Evolutionary conservation across 1,284 basidiomycete genomes (phyloP), one percentile per base, ranked within the genome.

Genomic region (Puccinia triticina): DNA sequence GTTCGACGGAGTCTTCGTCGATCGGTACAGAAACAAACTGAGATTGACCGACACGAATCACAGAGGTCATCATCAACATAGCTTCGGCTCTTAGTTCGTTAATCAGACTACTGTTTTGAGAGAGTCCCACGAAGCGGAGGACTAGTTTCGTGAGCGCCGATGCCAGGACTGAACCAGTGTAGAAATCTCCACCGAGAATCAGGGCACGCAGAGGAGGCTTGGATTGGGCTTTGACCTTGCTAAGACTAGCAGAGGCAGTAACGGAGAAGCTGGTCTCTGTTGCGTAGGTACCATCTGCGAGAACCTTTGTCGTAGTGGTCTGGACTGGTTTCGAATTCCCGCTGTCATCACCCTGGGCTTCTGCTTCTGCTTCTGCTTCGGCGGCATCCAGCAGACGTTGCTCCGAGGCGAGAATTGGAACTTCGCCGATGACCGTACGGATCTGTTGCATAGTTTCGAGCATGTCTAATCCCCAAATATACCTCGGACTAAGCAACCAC

Each of bases 1-100:
- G 92, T 88, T 99, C 97, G 85, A 92, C 93, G 34, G 95, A 96
- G 88, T 99, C 97, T 88, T 99, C 97, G 88, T 99, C 97, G 85
- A 99, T 99, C 21, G 94, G 93, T 1, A 93, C 92, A 0, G 93
- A 91, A 59, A 93, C 93, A 85, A 97, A 97, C 87, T 96, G 96
- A 83, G 94, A 96, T 88, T 98, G 96, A 59, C 97, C 97, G 72
- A 98, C 94, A 73, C 96, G 94, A 85, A 99, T 93, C 86, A 97
- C 90, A 23, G 94, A 97, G 1, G 95, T 93, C 96, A 99, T 98
- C 87, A 99, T 95, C 83, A 99, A 90, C 94, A 99, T 98, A 2
- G 95, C 92, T 48, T 99, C 96, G 26, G 96, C 96, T 40, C 93
- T 91, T 14, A 98, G 88, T 12, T 90, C 89, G 85, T 96, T 95